These are phyloP conservation scores for Coemansia sp. DNA, from an alignment of 192 early-diverging fungal species.

Conservation along the genomic window DNA sequence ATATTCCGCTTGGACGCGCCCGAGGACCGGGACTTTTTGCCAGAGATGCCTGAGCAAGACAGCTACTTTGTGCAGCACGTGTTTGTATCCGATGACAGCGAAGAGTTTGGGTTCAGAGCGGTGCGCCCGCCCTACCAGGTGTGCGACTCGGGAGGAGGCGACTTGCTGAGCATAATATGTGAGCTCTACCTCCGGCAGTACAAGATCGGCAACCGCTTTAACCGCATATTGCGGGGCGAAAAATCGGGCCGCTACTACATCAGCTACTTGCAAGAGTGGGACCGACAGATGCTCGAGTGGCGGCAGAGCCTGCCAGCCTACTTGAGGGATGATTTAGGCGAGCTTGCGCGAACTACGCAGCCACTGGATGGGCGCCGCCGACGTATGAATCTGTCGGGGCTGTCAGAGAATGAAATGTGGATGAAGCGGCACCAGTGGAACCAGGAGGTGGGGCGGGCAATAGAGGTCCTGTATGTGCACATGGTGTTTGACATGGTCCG, in stretches of 20 bases:
- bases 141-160: constrained; percentile 24
- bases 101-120: constrained; percentile 47
- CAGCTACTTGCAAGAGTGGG: constrained; percentile 50
- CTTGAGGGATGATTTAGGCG: constrained; percentile 28
- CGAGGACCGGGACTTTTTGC: constrained; percentile 52
- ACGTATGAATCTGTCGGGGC: constrained; percentile 48
- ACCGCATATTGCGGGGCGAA: constrained; percentile 47
- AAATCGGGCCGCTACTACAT: constrained; percentile 39
- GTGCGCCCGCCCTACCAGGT: constrained; percentile 30
- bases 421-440: constrained; percentile 54
- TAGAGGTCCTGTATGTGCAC: constrained; percentile 51
- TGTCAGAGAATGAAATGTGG: constrained; percentile 54
- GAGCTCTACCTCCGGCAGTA: constrained; percentile 47
- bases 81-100: constrained; percentile 38
- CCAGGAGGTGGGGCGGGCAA: constrained; percentile 37
- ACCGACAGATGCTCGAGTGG: constrained; percentile 54
- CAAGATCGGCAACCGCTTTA: constrained; percentile 52
- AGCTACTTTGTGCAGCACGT: constrained; percentile 43
- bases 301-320: constrained; percentile 36
- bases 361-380: constrained; percentile 36
- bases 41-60: constrained; percentile 44
- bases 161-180: constrained; percentile 36
- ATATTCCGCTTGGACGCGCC: constrained; percentile 51
- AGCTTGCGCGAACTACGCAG: constrained; percentile 44
- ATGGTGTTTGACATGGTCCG: constrained; percentile 49